phyloP scores from a whole-genome alignment of 1,139 yeast genomes.

The Saccharomyces uvarum region DNA sequence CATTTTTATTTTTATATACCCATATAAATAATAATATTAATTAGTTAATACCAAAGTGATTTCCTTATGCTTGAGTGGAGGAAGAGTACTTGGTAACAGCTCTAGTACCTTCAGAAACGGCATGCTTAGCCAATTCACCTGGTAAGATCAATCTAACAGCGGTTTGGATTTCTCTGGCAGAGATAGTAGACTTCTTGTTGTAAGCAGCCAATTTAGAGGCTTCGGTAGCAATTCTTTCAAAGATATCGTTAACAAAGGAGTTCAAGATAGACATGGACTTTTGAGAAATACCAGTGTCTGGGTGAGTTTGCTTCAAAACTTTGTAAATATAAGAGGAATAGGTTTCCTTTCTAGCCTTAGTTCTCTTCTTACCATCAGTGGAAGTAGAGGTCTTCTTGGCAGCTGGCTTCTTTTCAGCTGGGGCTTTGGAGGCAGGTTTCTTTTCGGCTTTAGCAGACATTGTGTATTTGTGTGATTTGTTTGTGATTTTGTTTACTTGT shows the following conservation, averaged over 20 bases:
- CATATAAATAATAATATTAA: slow-evolving; percentile 4
- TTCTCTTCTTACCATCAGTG: slow-evolving; percentile 83
- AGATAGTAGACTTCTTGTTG: slow-evolving; percentile 97
- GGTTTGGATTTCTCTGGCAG: slow-evolving; percentile 98
- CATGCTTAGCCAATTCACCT: slow-evolving; percentile 99
- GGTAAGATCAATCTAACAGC: slow-evolving; percentile 98
- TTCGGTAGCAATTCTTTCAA: slow-evolving; percentile 93
- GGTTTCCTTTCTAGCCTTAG: slow-evolving; percentile 97
- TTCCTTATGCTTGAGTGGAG: slow-evolving; percentile 37
- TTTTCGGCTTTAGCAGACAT: slow-evolving; percentile 98
- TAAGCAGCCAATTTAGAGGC: slow-evolving; percentile 99
- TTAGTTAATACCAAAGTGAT: not conserved
- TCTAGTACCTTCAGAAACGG: slow-evolving; percentile 99
- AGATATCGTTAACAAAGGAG: slow-evolving; percentile 95
- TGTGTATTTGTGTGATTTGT: slow-evolving; percentile 25
- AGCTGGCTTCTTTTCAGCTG: slow-evolving; percentile 94
- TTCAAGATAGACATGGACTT: slow-evolving; percentile 99
- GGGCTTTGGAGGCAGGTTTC: slow-evolving; percentile 98
- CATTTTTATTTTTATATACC: slow-evolving; percentile 9
- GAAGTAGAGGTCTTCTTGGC: slow-evolving; percentile 86
- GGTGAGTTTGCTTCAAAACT: slow-evolving; percentile 97
- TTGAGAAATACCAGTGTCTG: slow-evolving; percentile 99
- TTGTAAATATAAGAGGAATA: slow-evolving; percentile 98
- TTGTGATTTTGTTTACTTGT: not conserved
- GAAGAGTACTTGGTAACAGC: slow-evolving; percentile 99